phyloP scores from a whole-genome alignment of 202 grass and related monocot genomes.

The Dendrocalamus latiflorus region DNA sequence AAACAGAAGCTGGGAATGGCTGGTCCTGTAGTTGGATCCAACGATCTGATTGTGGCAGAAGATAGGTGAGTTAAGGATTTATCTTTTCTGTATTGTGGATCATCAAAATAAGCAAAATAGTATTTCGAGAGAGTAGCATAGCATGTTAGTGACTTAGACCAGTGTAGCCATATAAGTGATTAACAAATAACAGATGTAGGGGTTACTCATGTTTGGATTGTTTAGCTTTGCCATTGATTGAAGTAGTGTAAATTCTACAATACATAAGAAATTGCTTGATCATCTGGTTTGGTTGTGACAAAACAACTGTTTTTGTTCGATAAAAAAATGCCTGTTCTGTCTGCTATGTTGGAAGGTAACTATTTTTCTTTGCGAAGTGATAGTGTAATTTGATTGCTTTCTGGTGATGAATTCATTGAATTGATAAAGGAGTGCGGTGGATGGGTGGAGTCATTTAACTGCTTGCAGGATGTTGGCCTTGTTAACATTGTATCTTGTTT shows the following conservation, averaged over 20 bases:
- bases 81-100: too few relatives aligned
- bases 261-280: neutral
- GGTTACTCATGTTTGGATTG: neutral
- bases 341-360: neutral
- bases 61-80: constrained; percentile 31
- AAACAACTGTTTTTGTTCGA: neutral
- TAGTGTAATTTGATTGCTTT: neutral
- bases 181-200: neutral
- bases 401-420: neutral
- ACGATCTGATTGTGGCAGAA: neutral
- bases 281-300: neutral
- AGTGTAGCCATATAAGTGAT: neutral
- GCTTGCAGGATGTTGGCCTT: neutral
- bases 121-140: neutral
- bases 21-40: neutral
- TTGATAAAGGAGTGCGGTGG: neutral
- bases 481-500: neutral
- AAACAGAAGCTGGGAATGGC: neutral
- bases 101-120: too few relatives aligned
- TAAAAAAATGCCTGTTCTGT: neutral
- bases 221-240: neutral
- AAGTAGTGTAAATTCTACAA: neutral
- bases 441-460: neutral
- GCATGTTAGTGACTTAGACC: neutral
- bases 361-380: neutral